Evolutionary conservation across 139 green algal species (phyloP), one percentile per base, ranked within the genome.

Genomic region (Chlamydomonas applanata): DNA sequence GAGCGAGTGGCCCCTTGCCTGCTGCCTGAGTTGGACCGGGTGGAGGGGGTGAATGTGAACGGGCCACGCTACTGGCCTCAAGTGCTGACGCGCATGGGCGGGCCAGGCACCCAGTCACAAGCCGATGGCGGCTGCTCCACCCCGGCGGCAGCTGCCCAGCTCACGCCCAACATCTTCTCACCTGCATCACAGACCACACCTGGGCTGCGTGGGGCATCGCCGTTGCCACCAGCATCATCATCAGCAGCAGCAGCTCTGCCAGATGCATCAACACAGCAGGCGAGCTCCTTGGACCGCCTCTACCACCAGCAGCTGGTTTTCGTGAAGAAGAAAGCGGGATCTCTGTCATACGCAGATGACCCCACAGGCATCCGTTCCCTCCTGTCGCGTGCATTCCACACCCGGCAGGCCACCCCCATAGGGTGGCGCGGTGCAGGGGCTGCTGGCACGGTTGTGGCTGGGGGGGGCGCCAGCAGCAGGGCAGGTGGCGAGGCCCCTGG

Each of bases 61-160:
- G 90, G 91, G 0, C 89, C 90, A 0, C 72, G 91, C 22, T 96
- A 95, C 73, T 96, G 89, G 89, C 71, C 82, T 9, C 85, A 93
- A 57, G 66, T 65, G 19, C 70, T 89, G 22, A 62, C 69, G 33
- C 63, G n/a, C n/a, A n/a, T n/a, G n/a, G n/a, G n/a, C n/a, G n/a
- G n/a, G n/a, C n/a, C n/a, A n/a, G n/a, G n/a, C n/a, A n/a, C n/a
- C n/a, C n/a, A n/a, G n/a, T n/a, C n/a, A n/a, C n/a, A n/a, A n/a
- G n/a, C n/a, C n/a, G n/a, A n/a, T n/a, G 72, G 0, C 11, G n/a
- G 40, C 49, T 34, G 30, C 44, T 25, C 44, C 49, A 72, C 59
- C 36, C 40, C 75, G 52, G 34, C 29, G 49, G 25, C 52, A 49
- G 71, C 59, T 2, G 14, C 24, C 45, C 27, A 45, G 1, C n/a